These are phyloP conservation scores for Cladophialophora exuberans DNA, from an alignment of 2,329 filamentous ascomycete genomes.

Conservation along the genomic window DNA sequence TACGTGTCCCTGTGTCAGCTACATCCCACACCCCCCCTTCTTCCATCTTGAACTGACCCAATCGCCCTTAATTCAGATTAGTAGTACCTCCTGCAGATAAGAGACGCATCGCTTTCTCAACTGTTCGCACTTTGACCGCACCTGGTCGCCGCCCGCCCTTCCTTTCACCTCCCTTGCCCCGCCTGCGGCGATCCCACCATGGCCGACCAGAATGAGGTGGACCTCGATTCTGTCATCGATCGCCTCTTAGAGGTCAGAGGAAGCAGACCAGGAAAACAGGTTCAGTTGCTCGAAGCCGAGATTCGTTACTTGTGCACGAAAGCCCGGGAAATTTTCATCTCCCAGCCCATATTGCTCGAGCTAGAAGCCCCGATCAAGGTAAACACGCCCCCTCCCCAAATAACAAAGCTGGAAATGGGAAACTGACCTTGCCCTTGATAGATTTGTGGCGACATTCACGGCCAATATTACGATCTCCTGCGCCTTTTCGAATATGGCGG, in stretches of 20 bases:
- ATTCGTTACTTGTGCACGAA: slow-evolving; percentile 98
- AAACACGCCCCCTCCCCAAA: slow-evolving; percentile 32
- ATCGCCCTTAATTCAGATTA: slow-evolving; percentile 11
- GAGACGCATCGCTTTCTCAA: slow-evolving; percentile 20
- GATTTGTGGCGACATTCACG: slow-evolving; percentile 99
- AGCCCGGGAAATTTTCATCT: slow-evolving; percentile 98
- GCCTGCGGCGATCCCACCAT: slow-evolving; percentile 52
- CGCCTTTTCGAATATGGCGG: slow-evolving; percentile 98
- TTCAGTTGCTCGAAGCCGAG: slow-evolving; percentile 93
- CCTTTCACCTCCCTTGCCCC: slow-evolving; percentile 26
- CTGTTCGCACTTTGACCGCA: slow-evolving; percentile 23
- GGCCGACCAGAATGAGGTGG: slow-evolving; percentile 85
- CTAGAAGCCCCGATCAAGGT: slow-evolving; percentile 99
- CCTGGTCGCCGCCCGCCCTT: slow-evolving; percentile 30
- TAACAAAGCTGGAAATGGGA: neutral
- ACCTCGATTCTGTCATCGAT: slow-evolving; percentile 99
- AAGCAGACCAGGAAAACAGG: slow-evolving; percentile 97
- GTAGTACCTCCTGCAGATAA: slow-evolving; percentile 6
- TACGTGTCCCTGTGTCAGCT: slow-evolving; percentile 28
- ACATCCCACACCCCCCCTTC: neutral
- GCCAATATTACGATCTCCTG: slow-evolving; percentile 97
- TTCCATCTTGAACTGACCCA: slow-evolving; percentile 22
- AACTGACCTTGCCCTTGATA: slow-evolving; percentile 44
- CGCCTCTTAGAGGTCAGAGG: slow-evolving; percentile 95
- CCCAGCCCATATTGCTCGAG: slow-evolving; percentile 95